Evolutionary conservation across 2,329 filamentous ascomycete genomes (phyloP).

Genomic region (Neopestalotiopsis sp.): DNA sequence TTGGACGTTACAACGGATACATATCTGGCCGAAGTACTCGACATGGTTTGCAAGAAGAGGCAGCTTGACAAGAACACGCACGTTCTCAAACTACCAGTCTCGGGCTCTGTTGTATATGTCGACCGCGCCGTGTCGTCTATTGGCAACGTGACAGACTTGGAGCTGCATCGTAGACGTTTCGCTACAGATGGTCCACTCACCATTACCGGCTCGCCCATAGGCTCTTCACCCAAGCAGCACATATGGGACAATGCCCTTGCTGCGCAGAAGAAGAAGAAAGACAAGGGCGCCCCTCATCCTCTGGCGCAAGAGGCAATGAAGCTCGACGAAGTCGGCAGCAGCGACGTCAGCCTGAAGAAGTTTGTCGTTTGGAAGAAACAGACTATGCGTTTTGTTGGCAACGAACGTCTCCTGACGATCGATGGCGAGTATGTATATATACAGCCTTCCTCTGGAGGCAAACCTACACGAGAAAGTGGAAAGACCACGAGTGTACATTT

Average conservation of each 20-base stretch:
- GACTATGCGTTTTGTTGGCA: conserved; percentile 79
- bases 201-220: conserved; percentile 71
- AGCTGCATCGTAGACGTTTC: conserved; percentile 77
- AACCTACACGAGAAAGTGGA: conserved; percentile 67
- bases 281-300: conserved; percentile 67
- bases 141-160: conserved; percentile 75
- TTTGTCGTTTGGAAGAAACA: conserved; percentile 85
- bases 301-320: conserved; percentile 68
- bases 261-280: conserved; percentile 56
- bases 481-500: conserved; percentile 86
- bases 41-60: conserved; percentile 77
- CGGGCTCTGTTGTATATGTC: conserved; percentile 75
- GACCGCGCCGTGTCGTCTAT: conserved; percentile 83
- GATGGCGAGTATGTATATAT: conserved; percentile 89
- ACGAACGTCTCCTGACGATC: conserved; percentile 78
- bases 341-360: conserved; percentile 69
- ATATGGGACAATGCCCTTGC: conserved; percentile 52
- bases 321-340: conserved; percentile 60
- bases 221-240: conserved; percentile 71
- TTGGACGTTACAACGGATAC: conserved; percentile 82
- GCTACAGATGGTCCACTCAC: conserved; percentile 75
- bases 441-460: conserved; percentile 72
- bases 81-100: conserved; percentile 77
- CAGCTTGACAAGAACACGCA: conserved; percentile 81
- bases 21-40: conserved; percentile 82